Base-by-base conservation (phyloP, 805 yeast species). In the Candida morakotiae region DNA sequence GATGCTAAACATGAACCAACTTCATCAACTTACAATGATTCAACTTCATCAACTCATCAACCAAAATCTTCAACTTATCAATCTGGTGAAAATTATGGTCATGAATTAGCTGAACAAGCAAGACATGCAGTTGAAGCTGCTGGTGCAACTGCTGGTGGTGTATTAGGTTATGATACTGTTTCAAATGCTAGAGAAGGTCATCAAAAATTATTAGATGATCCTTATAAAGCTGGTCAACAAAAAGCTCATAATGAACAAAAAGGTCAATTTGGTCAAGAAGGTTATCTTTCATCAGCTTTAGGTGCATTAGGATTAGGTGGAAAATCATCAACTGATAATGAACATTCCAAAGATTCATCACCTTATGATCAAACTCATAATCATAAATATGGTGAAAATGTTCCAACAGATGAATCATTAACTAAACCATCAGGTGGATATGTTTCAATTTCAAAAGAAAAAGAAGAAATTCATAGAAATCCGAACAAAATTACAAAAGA, bases 141-240 rank as follows among this genome's bases (percentile, higher is more conserved):
- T 31, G 34, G 34, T 15, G 39, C 39, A 13, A 45, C 42, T 11
- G 34, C 40, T 17, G 48, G 38, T 28, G 35, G 31, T 16, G 28
- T 29, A 5, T 16, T 31, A 15, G 38, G 32, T 21, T 28, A 28
- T 15, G 14, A 22, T 18, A 13, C 15, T 8, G 33, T 24, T 10
- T 7, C 14, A n/a, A 29, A 29, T 29, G 32, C 32, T 4, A 29
- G 32, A 29, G 32, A 29, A 29, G 32, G 32, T 29, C 32, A 29
- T 20, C 5, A 19, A 19, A 5, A 11, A 29, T 13, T 31, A 8
- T 31, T 23, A 14, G 14, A 31, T 16, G 28, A 31, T 14, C 5
- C 34, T 14, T 31, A 31, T 16, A 14, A 31, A 23, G 34, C 28
- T 7, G 34, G 34, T 22, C 18, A 31, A 16, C 16, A 31, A 10